Conservation (phyloP, 371 early-diverging fungal species). For the Synchytrium microbalum region DNA sequence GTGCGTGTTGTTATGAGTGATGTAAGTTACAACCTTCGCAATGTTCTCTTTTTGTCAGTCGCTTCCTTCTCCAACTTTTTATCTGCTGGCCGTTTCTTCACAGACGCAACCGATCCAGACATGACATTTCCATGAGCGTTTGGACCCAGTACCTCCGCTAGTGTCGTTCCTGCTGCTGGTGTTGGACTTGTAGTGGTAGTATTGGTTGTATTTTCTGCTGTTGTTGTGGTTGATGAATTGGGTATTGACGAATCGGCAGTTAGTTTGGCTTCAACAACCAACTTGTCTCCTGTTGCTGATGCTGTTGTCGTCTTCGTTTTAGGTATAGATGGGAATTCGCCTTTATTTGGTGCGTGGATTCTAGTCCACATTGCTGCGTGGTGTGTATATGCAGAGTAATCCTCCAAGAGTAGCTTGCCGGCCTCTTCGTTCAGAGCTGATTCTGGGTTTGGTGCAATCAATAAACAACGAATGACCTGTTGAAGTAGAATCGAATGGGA, state of each 20-base stretch:
- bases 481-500: not conserved
- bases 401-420: constrained; percentile 74
- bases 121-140: not conserved
- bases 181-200: not conserved
- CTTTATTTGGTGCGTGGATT: constrained; percentile 55
- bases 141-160: not conserved
- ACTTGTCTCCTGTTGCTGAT: too few relatives aligned
- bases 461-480: constrained; percentile 78
- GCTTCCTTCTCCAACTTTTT: constrained; percentile 13
- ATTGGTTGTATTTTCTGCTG: not conserved
- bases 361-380: constrained; percentile 66
- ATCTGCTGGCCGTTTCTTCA: constrained; percentile 15
- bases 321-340: constrained; percentile 3
- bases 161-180: not conserved
- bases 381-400: constrained; percentile 71
- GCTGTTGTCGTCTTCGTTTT: not conserved
- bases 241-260: too few relatives aligned
- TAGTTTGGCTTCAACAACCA: too few relatives aligned
- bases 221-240: too few relatives aligned
- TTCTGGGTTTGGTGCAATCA: constrained; percentile 90
- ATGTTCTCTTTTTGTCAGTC: constrained; percentile 21
- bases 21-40: constrained; percentile 11
- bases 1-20: too few relatives aligned
- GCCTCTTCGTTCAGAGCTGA: constrained; percentile 91
- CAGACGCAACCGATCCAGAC: not conserved